Base-by-base conservation (phyloP, 208 protist genomes). In the Trypanosoma cruzi region DNA sequence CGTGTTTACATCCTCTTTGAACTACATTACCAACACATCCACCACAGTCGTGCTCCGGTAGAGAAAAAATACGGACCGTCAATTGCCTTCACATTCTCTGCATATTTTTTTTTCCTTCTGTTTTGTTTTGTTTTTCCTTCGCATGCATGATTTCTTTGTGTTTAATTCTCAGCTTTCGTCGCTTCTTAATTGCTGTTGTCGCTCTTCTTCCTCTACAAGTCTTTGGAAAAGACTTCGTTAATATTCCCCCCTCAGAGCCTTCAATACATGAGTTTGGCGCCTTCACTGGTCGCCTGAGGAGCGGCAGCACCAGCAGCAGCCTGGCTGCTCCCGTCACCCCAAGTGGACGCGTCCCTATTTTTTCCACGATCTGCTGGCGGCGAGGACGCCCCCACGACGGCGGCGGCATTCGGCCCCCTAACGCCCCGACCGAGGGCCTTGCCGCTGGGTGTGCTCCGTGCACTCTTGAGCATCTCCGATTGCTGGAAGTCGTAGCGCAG, bases 401-500 rank as follows among this genome's bases (percentile, higher is more conserved):
- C 42, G 16, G 60, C 37, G 58, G 11, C 32, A 56, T 56, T 49
- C 0, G 10, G 20, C 24, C 26, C 29, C 28, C 26, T 32, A 13
- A 3, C 14, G 32, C 32, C 24, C 24, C 20, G 58, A 36, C 29
- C 0, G 26, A 14, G 7, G 37, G n/a, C 11, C 18, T 64, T 69
- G 10, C 58, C 46, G 18, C 55, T 65, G 13, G 71, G 64, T 32
- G 71, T 58, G 14, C 61, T 71, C 10, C 71, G 71, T 53, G 37
- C 55, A 49, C 71, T 71, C 53, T 77, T 77, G 4, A 20, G 18
- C 1, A 28, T 36, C 58, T 77, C 71, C 4, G 58, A 67, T 20
- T 67, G 57, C 8, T 71, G 36, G 68, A 84, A 84, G 53, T 73
- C 73, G 11, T 46, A 52, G 14, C 79, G 73, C 52, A 84, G 29